phyloP scores from a whole-genome alignment of 2,329 filamentous ascomycete species.

The Teratosphaeria epicoccoides region DNA sequence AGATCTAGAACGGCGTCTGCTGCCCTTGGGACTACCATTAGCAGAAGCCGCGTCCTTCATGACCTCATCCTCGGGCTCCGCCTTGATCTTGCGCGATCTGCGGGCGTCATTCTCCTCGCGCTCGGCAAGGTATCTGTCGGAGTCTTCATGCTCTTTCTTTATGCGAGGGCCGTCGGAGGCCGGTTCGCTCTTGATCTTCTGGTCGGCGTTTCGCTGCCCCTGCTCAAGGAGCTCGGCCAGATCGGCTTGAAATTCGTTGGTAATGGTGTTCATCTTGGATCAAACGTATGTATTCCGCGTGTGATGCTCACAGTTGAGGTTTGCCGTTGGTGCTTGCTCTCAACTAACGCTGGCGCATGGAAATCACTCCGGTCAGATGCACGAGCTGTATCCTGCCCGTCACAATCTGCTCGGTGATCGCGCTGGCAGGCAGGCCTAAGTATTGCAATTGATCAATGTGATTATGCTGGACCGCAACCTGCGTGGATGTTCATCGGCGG shows the following conservation, averaged over 20 bases:
- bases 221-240: conserved; percentile 22
- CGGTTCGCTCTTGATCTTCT: conserved; percentile 8
- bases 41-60: conserved; percentile 25
- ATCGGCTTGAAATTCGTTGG: conserved; percentile 7
- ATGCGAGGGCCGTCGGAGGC: neutral
- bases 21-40: conserved; percentile 27
- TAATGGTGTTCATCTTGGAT: conserved; percentile 2
- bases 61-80: conserved; percentile 14
- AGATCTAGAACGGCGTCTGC: conserved; percentile 18
- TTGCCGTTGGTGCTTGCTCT: neutral
- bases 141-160: conserved; percentile 1
- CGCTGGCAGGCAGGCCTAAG: no score
- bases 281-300: conserved; percentile 1
- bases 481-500: no score
- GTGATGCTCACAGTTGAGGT: conserved; percentile 9
- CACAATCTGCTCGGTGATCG: neutral
- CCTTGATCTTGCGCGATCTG: conserved; percentile 18
- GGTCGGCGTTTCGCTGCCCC: conserved; percentile 17
- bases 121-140: conserved; percentile 22
- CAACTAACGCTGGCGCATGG: neutral
- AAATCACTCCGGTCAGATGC: neutral
- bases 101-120: conserved; percentile 27
- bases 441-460: neutral
- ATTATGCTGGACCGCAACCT: no score
- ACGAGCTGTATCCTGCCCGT: neutral